These are phyloP conservation scores for Cercospora citrullina DNA, from an alignment of 2,329 filamentous ascomycete genomes.

Conservation along the genomic window DNA sequence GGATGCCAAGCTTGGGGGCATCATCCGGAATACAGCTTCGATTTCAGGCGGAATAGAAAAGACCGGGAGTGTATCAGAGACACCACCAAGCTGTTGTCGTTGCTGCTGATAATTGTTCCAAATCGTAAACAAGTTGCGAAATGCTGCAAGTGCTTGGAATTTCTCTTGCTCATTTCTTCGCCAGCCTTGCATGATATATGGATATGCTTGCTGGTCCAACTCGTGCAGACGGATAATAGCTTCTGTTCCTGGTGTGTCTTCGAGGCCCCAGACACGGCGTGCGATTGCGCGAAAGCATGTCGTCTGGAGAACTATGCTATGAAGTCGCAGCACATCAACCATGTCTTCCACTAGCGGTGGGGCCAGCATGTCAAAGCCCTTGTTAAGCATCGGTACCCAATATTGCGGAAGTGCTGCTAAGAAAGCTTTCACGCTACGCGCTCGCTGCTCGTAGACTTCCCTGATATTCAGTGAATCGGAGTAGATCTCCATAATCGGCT, in stretches of 20 bases:
- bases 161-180: slow-evolving; percentile 22
- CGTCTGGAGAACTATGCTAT: slow-evolving; percentile 54
- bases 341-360: slow-evolving; percentile 62
- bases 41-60: neutral
- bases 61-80: neutral
- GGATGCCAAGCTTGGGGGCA: neutral
- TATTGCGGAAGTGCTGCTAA: slow-evolving; percentile 29
- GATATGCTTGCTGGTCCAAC: slow-evolving; percentile 26
- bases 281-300: slow-evolving; percentile 56
- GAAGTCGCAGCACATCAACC: slow-evolving; percentile 48
- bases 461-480: slow-evolving; percentile 40
- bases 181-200: slow-evolving; percentile 14
- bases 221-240: slow-evolving; percentile 27
- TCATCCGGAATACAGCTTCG: neutral
- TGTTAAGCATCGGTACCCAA: slow-evolving; percentile 24
- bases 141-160: slow-evolving; percentile 16
- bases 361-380: slow-evolving; percentile 42
- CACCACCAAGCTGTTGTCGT: neutral
- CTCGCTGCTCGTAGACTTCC: slow-evolving; percentile 41
- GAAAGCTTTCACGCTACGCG: slow-evolving; percentile 26
- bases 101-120: slow-evolving; percentile 11
- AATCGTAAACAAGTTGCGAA: slow-evolving; percentile 16
- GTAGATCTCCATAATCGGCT: slow-evolving; percentile 43
- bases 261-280: slow-evolving; percentile 46
- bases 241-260: slow-evolving; percentile 15